Evolutionary conservation across 169 alveolate genomes (phyloP).

Genomic region (Theileria annulata): DNA sequence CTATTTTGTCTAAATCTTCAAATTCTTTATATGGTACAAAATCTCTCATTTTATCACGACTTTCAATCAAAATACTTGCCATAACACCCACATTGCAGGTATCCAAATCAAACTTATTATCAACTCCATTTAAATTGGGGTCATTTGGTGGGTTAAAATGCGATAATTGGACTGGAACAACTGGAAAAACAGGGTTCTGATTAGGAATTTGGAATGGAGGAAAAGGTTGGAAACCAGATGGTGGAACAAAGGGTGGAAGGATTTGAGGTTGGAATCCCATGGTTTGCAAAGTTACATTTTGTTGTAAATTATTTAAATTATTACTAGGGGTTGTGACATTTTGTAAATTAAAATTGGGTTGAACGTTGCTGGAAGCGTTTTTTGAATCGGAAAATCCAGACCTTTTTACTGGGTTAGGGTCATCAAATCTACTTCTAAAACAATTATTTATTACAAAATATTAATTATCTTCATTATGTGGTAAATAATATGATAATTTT

Average conservation of each 20-base stretch:
- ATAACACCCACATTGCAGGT: constrained; percentile 54
- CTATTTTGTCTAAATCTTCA: neutral
- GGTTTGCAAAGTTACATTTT: neutral
- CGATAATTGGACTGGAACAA: neutral
- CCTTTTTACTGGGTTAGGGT: constrained; percentile 11
- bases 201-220: neutral
- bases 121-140: neutral
- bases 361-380: neutral
- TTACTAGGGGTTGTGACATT: neutral
- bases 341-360: neutral
- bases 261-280: neutral
- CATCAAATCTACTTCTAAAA: constrained; percentile 28
- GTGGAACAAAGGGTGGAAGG: neutral
- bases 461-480: neutral
- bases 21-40: constrained; percentile 37
- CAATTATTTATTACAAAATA: neutral
- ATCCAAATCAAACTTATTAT: constrained; percentile 32
- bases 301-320: neutral
- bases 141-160: constrained; percentile 4
- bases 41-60: neutral
- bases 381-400: constrained; percentile 1
- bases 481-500: neutral
- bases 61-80: constrained; percentile 24
- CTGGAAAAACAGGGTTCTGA: constrained; percentile 1
- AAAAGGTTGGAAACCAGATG: neutral